Conservation (phyloP, 2,329 filamentous ascomycete species). For the Fusarium newnesense region DNA sequence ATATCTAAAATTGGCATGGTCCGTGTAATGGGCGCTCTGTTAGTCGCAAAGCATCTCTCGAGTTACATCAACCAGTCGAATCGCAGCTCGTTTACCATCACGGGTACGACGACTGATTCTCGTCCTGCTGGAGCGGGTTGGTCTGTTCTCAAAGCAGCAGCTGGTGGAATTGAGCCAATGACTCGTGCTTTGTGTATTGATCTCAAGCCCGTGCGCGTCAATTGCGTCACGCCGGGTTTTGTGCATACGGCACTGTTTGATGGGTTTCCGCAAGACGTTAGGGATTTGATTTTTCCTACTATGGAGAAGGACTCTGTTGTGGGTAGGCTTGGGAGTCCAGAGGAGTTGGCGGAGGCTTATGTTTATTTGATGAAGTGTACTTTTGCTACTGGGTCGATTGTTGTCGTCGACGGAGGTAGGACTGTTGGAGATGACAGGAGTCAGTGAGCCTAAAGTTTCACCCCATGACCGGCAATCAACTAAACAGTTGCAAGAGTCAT, state of each 20-base stretch:
- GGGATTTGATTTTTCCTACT: background rate
- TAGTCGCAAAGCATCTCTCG: background rate
- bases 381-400: background rate
- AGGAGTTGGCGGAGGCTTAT: background rate
- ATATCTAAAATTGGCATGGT: background rate
- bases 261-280: background rate
- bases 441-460: background rate
- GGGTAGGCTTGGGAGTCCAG: background rate
- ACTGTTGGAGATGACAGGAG: background rate
- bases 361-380: constrained; percentile 4
- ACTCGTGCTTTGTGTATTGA: background rate
- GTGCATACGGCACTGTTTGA: background rate
- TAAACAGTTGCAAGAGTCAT: background rate
- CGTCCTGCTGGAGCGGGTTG: background rate
- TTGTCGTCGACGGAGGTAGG: background rate
- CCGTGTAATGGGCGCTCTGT: background rate
- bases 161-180: background rate
- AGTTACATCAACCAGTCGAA: background rate
- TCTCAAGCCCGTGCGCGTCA: accelerated
- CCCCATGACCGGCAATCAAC: accelerated
- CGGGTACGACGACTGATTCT: background rate
- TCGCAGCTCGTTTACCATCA: background rate
- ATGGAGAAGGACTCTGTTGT: background rate
- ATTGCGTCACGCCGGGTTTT: background rate
- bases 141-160: accelerated